Evolutionary conservation across 106 monocot species (phyloP).

Genomic region (Allium sativum): DNA sequence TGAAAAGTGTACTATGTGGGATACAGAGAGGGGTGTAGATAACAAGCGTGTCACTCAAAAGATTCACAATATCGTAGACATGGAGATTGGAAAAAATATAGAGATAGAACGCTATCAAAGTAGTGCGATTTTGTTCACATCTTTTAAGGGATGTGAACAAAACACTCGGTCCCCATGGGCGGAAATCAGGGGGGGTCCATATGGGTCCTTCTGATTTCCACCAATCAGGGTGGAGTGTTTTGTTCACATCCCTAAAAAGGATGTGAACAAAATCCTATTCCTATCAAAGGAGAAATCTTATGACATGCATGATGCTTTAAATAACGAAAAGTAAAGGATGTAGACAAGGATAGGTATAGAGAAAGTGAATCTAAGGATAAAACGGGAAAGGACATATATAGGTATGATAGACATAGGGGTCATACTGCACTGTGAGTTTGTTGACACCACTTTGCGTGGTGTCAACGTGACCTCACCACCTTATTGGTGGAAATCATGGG

Average conservation of each 20-base stretch:
- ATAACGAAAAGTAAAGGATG: conserved; percentile 13
- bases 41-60: conserved; percentile 15
- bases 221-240: too few relatives aligned
- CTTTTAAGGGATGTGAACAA: too few relatives aligned
- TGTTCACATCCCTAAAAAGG: too few relatives aligned
- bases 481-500: too few relatives aligned
- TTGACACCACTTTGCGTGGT: too few relatives aligned
- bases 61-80: conserved; percentile 36
- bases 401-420: conserved; percentile 19
- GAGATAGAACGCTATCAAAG: conserved; percentile 24
- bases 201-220: too few relatives aligned
- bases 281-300: conserved; percentile 22
- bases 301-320: conserved; percentile 14
- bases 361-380: conserved; percentile 14
- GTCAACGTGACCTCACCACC: too few relatives aligned
- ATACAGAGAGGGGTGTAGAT: conserved; percentile 3
- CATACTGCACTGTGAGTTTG: too few relatives aligned
- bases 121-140: too few relatives aligned
- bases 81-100: conserved; percentile 21
- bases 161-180: too few relatives aligned
- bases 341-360: conserved; percentile 18
- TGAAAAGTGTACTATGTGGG: conserved; percentile 11
- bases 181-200: too few relatives aligned
- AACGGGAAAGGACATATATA: conserved; percentile 3
- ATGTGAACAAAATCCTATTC: too few relatives aligned